Conservation (phyloP, 1,139 yeast genomes). For the Blastobotrys serpentis region DNA sequence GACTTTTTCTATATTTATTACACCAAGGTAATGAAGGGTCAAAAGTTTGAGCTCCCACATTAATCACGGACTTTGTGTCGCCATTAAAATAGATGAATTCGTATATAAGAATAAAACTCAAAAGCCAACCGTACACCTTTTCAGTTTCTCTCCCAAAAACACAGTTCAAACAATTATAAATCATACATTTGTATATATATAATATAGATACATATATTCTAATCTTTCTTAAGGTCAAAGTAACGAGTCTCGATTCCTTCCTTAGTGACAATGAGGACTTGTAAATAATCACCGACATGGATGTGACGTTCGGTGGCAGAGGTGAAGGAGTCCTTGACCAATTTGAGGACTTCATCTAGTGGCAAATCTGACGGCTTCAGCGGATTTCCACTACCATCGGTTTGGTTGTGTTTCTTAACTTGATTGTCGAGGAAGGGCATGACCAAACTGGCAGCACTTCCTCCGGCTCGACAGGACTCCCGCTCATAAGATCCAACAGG, state of each 20-base stretch:
- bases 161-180: background rate
- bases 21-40: slow-evolving; percentile 76
- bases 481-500: slow-evolving; percentile 98
- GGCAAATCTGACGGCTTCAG: slow-evolving; percentile 53
- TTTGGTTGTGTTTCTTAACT: slow-evolving; percentile 91
- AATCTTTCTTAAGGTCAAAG: slow-evolving; percentile 87
- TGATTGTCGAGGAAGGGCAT: slow-evolving; percentile 98
- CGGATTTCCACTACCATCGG: slow-evolving; percentile 60
- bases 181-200: too few species aligned
- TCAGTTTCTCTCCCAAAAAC: too few species aligned
- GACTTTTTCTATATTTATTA: slow-evolving; percentile 95
- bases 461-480: slow-evolving; percentile 97
- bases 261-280: slow-evolving; percentile 84
- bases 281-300: slow-evolving; percentile 95
- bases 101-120: background rate
- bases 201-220: slow-evolving; percentile 22
- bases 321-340: slow-evolving; percentile 90
- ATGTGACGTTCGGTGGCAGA: slow-evolving; percentile 98
- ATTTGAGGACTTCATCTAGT: slow-evolving; percentile 78
- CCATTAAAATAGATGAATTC: too few species aligned
- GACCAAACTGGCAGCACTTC: slow-evolving; percentile 92
- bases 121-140: too few species aligned
- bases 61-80: too few species aligned
- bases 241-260: slow-evolving; percentile 86
- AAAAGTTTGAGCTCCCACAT: slow-evolving; percentile 76